These are phyloP conservation scores for Acanthamoeba healyi DNA, from an alignment of 208 protist genomes.

Conservation along the genomic window DNA sequence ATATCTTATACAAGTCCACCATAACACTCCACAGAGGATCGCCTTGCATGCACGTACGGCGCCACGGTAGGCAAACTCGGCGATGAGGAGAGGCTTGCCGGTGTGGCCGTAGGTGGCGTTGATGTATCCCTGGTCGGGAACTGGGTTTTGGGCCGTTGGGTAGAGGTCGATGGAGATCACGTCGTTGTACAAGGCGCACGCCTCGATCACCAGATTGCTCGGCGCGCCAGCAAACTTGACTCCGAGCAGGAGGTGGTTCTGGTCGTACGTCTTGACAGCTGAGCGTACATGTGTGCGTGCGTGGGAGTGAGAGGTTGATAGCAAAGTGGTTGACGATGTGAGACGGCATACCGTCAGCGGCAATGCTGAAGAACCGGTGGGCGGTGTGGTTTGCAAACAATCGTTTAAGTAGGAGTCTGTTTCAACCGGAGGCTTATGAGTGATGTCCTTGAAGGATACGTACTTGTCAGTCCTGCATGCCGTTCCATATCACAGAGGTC, in stretches of 20 bases:
- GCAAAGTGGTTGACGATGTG: neutral
- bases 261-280: neutral
- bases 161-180: conserved; percentile 5
- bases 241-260: neutral
- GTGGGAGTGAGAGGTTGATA: no score
- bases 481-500: no score
- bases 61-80: neutral
- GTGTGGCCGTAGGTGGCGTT: neutral
- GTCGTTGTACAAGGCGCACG: neutral
- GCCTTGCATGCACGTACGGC: no score
- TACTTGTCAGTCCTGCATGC: no score
- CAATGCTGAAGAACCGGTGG: no score
- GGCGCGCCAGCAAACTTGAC: neutral
- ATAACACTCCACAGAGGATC: no score
- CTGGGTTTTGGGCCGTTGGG: neutral
- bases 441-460: no score
- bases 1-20: no score
- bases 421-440: no score
- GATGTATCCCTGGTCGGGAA: neutral
- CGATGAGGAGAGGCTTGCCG: neutral
- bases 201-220: neutral
- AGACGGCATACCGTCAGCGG: no score
- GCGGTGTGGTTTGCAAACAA: no score
- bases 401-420: no score
- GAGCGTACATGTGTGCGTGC: neutral